Evolutionary conservation across 805 yeast genomes (phyloP).

Genomic region (Cyberlindnera subsufficiens): DNA sequence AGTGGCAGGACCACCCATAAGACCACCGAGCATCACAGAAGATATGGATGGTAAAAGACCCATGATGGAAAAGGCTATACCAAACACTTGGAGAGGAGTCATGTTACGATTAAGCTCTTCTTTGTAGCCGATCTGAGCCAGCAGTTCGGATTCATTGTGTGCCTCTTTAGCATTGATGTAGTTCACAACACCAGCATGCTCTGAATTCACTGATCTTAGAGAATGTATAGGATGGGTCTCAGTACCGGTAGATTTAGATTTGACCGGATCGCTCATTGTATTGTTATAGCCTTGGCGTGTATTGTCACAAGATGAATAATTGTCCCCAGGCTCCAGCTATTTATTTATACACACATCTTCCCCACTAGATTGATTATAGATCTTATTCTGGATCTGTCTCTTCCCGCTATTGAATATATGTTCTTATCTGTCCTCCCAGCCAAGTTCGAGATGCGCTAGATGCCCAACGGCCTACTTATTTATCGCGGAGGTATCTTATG

Average conservation of each 20-base stretch:
- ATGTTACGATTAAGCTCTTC: constrained; percentile 56
- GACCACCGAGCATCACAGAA: constrained; percentile 42
- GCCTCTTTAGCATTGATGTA: constrained; percentile 20
- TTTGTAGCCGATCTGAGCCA: constrained; percentile 48
- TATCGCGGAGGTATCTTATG: too few relatives aligned
- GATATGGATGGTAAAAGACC: constrained; percentile 57
- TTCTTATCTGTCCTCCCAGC: too few relatives aligned
- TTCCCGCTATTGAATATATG: too few relatives aligned
- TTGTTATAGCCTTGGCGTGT: too few relatives aligned
- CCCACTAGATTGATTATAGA: neutral
- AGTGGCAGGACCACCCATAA: constrained; percentile 49
- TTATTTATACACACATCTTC: neutral
- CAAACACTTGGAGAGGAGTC: constrained; percentile 54
- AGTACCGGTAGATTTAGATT: neutral
- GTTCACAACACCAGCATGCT: constrained; percentile 8
- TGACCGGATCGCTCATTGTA: neutral
- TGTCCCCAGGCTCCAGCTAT: too few relatives aligned
- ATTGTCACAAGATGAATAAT: too few relatives aligned
- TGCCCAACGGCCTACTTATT: too few relatives aligned
- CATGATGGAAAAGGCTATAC: constrained; percentile 63
- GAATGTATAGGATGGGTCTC: constrained; percentile 1
- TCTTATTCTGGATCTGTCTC: too few relatives aligned
- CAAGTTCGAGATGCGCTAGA: too few relatives aligned
- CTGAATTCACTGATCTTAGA: constrained; percentile 6
- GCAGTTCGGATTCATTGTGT: constrained; percentile 5